Evolutionary conservation across 2,329 filamentous ascomycete species (phyloP).

Genomic region (Arthrobotrys entomopaga): DNA sequence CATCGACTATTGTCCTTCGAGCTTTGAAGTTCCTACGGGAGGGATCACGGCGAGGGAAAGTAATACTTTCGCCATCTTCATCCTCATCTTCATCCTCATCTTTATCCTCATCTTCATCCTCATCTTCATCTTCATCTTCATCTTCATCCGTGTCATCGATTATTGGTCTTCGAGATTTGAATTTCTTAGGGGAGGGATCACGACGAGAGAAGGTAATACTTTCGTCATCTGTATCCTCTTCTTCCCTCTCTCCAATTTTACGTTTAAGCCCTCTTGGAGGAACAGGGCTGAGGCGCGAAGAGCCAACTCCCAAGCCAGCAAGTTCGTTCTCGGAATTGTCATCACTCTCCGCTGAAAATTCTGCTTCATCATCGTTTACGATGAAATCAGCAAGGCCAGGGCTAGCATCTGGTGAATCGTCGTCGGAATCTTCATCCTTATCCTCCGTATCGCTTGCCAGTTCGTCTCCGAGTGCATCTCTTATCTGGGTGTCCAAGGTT

Average conservation of each 20-base stretch:
- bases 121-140: conserved; percentile 55
- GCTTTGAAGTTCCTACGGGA: background rate
- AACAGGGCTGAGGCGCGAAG: conserved; percentile 14
- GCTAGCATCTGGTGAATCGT: conserved; percentile 60
- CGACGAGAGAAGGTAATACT: conserved; percentile 10
- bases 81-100: background rate
- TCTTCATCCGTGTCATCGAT: conserved; percentile 46
- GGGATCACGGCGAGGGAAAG: background rate
- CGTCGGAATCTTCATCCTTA: conserved; percentile 63
- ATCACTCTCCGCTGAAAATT: conserved; percentile 58
- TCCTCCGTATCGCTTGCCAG: conserved; percentile 61
- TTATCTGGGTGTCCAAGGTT: conserved; percentile 57
- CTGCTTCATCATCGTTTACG: conserved; percentile 58
- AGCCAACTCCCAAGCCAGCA: conserved; percentile 30
- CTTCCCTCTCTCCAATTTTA: conserved; percentile 10
- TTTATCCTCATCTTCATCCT: conserved; percentile 37
- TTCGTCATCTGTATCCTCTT: background rate
- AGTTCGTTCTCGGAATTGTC: conserved; percentile 61
- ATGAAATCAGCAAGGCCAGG: conserved; percentile 40
- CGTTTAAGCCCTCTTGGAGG: conserved; percentile 10
- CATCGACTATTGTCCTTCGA: conserved; percentile 28
- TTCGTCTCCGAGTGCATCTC: conserved; percentile 56
- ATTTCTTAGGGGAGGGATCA: background rate
- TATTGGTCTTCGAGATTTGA: background rate
- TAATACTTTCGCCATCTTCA: conserved; percentile 18